Percentiles rank a stretch among this genome's conserved stretches.
These are phyloP conservation scores for Agastache rugosa DNA, from an alignment of 257 asterid genomes.

Conservation along the genomic window DNA sequence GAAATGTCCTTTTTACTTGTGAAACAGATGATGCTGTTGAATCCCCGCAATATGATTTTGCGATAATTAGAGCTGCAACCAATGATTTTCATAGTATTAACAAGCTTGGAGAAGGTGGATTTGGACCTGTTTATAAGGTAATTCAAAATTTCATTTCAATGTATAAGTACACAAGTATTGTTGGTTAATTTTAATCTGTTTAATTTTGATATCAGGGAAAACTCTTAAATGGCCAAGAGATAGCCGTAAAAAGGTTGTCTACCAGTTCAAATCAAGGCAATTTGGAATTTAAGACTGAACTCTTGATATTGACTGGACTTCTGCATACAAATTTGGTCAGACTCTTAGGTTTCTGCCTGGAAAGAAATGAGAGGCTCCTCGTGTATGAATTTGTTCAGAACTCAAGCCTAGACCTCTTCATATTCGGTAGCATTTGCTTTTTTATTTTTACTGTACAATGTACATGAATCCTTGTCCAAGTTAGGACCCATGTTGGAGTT, in stretches of 20 bases:
- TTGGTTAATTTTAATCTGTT: background rate
- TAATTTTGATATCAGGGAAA: conserved; percentile 1
- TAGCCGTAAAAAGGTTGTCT: conserved; percentile 31
- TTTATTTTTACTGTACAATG: background rate
- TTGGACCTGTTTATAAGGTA: conserved; percentile 29
- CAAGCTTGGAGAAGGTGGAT: conserved; percentile 29
- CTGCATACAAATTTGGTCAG: conserved; percentile 19
- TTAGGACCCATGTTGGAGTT: background rate
- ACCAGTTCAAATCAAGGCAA: conserved; percentile 7
- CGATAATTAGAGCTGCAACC: conserved; percentile 25
- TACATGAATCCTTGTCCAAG: background rate
- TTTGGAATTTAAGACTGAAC: background rate
- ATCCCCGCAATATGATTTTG: conserved; percentile 10
- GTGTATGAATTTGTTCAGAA: conserved; percentile 17
- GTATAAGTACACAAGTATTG: background rate
- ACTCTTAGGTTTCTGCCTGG: conserved; percentile 27
- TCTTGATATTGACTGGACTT: conserved; percentile 4
- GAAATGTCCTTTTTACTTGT: background rate
- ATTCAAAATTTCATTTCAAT: background rate
- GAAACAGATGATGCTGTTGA: conserved; percentile 11
- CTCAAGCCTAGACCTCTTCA: conserved; percentile 24
- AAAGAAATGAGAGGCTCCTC: conserved; percentile 17
- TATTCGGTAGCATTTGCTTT: conserved; percentile 15
- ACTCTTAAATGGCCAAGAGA: conserved; percentile 10
- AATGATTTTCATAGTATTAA: background rate